Evolutionary conservation across 345 rosid species (phyloP), one percentile per base, ranked within the genome.

Genomic region (Corchorus olitorius): DNA sequence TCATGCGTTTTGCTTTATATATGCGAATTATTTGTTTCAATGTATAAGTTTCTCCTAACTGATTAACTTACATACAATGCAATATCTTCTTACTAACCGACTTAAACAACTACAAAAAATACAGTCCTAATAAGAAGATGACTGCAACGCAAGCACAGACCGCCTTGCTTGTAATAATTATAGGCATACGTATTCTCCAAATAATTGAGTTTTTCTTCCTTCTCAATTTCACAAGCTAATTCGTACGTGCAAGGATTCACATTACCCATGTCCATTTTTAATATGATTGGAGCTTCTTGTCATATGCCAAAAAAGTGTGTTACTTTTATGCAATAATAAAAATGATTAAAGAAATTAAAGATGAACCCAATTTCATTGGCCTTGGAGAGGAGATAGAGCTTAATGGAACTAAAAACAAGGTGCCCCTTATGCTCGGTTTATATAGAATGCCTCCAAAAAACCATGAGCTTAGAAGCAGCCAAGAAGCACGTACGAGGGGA

Each of bases 401-500:
- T 62, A 46, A 3, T 4, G 16, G 15, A 17, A 41, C 16, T 6
- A 4, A 79, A 80, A 80, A 58, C 69, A 75, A 64, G 65, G 64
- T 35, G 60, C 56, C 55, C 56, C 55, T 5, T 2, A 1, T 27
- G 68, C 71, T 27, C 17, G 8, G n/a, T 49, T 9, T 15, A 0
- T 15, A 0, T 34, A 10, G 55, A 54, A 65, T 68, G 56, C 59
- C 58, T 11, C 37, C 34, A 10, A 74, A 27, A 78, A 82, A 73
- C 88, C 75, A 75, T 54, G 83, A 48, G 80, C 79, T n/a, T 54
- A 39, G 74, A 80, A 60, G 58, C 16, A 14, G 46, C 33, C 54
- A 50, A 60, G 43, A 73, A 65, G 59, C 63, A 45, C n/a, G n/a
- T n/a, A n/a, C 48, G 77, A 4, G 77, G 74, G 56, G 46, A 17